These are phyloP conservation scores for Eremothecium coryli DNA, from an alignment of 1,139 yeast genomes.

Conservation along the genomic window DNA sequence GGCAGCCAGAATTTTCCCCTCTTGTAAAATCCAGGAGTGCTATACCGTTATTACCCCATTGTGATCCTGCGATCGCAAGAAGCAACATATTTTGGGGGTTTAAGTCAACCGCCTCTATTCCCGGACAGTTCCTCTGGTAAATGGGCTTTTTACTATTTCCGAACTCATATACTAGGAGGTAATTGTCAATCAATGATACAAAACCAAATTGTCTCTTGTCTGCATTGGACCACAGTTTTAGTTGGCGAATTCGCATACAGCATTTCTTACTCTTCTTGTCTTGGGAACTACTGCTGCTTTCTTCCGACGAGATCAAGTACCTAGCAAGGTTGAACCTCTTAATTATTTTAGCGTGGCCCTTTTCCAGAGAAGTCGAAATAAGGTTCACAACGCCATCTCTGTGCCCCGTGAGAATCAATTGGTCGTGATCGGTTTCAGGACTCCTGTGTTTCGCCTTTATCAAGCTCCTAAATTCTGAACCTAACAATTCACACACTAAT, in stretches of 20 bases:
- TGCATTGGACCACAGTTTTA: constrained; percentile 15
- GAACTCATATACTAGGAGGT: constrained; percentile 23
- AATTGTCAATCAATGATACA: constrained; percentile 23
- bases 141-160: constrained; percentile 18
- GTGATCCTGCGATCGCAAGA: constrained; percentile 22
- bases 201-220: constrained; percentile 15
- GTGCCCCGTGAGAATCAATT: constrained; percentile 22
- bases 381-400: constrained; percentile 25
- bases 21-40: constrained; percentile 22
- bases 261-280: background rate
- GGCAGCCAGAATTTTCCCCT: constrained; percentile 11
- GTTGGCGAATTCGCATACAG: constrained; percentile 17
- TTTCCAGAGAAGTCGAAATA: constrained; percentile 19
- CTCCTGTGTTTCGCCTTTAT: constrained; percentile 4
- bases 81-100: constrained; percentile 16
- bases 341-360: constrained; percentile 22
- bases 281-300: background rate
- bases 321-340: constrained; percentile 23
- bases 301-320: constrained; percentile 11
- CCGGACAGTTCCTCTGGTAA: constrained; percentile 20
- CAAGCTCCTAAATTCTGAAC: constrained; percentile 6
- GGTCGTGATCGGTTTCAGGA: constrained; percentile 13
- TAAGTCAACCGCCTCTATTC: constrained; percentile 19
- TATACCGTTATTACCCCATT: constrained; percentile 20
- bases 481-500: constrained; percentile 14